Conservation (phyloP, 371 early-diverging fungal species). For the Actinomortierella ambigua region DNA sequence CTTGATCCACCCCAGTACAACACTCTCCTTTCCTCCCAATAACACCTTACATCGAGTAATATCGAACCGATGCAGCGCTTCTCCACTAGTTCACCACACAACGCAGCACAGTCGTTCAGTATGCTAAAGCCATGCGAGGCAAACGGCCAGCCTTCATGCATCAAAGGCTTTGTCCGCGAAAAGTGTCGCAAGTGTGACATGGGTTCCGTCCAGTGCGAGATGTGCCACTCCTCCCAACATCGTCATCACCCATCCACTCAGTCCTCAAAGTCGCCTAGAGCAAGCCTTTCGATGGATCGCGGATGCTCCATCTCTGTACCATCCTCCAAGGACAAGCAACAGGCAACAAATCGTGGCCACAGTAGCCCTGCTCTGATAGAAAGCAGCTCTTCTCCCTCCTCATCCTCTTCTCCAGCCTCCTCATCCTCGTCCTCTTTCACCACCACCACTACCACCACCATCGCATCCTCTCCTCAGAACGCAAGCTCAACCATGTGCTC, state of each 20-base stretch:
- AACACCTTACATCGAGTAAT: not conserved
- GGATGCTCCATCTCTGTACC: conserved; percentile 2
- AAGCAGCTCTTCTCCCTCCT: not conserved
- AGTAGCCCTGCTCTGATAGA: not conserved
- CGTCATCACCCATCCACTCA: not conserved
- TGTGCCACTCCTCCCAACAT: conserved; percentile 13
- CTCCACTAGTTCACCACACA: too few relatives aligned
- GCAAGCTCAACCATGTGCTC: not conserved
- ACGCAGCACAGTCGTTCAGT: not conserved
- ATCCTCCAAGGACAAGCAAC: conserved; percentile 7
- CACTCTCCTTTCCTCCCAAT: not conserved
- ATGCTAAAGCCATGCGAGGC: conserved; percentile 13
- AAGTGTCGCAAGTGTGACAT: conserved; percentile 27
- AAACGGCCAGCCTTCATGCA: conserved; percentile 18
- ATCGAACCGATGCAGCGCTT: not conserved
- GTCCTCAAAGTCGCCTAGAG: not conserved
- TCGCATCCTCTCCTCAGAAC: not conserved
- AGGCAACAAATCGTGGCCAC: conserved; percentile 5
- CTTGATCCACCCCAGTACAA: not conserved
- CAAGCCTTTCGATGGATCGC: not conserved
- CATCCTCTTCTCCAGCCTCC: not conserved
- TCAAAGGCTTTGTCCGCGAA: conserved; percentile 35
- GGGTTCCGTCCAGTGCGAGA: conserved; percentile 26
- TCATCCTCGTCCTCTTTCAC: not conserved
- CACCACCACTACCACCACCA: conserved; percentile 1